Evolutionary conservation across 2,329 filamentous ascomycete species (phyloP).

Genomic region (Nothopassalora personata): DNA sequence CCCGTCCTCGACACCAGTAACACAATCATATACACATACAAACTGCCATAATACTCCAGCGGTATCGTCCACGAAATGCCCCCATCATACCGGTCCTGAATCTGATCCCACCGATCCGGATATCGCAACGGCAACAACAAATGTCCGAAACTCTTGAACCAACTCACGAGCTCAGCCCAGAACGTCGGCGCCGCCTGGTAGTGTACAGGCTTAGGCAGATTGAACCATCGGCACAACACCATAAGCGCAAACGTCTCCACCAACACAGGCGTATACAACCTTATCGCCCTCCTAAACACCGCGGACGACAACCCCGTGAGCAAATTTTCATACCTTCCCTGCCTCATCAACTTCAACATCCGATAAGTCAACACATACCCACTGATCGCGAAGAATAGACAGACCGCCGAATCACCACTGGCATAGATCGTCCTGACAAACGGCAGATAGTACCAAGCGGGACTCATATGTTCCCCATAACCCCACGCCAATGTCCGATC

Average conservation of each 20-base stretch:
- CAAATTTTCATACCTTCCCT: slow-evolving; percentile 6
- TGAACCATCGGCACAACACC: slow-evolving; percentile 5
- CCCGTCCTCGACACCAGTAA: slow-evolving; percentile 4
- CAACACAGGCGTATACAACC: slow-evolving; percentile 12
- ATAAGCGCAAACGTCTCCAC: slow-evolving; percentile 10
- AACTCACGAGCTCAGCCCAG: slow-evolving; percentile 2
- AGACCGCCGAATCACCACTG: slow-evolving; percentile 48
- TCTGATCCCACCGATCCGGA: slow-evolving; percentile 12
- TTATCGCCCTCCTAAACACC: slow-evolving; percentile 8
- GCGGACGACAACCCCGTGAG: slow-evolving; percentile 6
- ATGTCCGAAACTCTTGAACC: slow-evolving; percentile 6
- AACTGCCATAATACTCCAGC: slow-evolving; percentile 12
- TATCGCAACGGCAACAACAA: slow-evolving; percentile 12
- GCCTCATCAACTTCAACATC: slow-evolving; percentile 12
- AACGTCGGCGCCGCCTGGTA: slow-evolving; percentile 6
- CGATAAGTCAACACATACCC: slow-evolving; percentile 55
- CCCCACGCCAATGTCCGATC: slow-evolving; percentile 12
- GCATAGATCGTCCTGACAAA: slow-evolving; percentile 52
- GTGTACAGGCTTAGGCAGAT: slow-evolving; percentile 5
- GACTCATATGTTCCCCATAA: slow-evolving; percentile 35
- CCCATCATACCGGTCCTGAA: slow-evolving; percentile 11
- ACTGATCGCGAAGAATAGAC: slow-evolving; percentile 58
- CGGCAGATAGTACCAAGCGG: slow-evolving; percentile 35
- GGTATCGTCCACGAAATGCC: slow-evolving; percentile 16
- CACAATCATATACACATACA: slow-evolving; percentile 8